A percentile compares a stretch with the other conserved stretches of the same genome.
Conservation (phyloP, 768 basidiomycete genomes). For the Antrodiella citrinella region DNA sequence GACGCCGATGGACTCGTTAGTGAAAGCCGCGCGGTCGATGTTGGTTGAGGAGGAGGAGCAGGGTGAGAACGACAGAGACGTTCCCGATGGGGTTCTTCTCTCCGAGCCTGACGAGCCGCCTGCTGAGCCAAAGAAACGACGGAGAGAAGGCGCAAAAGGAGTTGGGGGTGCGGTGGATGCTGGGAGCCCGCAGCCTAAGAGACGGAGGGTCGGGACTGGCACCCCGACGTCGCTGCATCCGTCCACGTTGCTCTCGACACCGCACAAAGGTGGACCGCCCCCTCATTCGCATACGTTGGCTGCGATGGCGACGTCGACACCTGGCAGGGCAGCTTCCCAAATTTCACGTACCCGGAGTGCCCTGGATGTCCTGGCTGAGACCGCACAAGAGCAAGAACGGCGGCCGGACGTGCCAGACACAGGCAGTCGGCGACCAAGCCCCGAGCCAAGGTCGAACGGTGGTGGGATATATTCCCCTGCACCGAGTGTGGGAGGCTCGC, state of each 20-base stretch:
- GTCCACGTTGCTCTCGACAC: neutral
- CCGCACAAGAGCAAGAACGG: conserved; percentile 31
- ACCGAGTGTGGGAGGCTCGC: too few relatives aligned
- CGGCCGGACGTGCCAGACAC: conserved; percentile 5
- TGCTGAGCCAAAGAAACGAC: too few relatives aligned
- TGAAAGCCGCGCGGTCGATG: conserved; percentile 54
- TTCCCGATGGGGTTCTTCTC: too few relatives aligned
- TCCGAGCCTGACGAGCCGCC: too few relatives aligned
- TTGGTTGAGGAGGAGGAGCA: conserved; percentile 34
- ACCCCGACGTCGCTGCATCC: neutral
- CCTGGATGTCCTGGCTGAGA: conserved; percentile 68
- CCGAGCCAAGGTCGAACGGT: neutral
- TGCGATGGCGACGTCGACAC: neutral
- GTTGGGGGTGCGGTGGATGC: neutral
- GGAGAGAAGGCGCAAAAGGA: neutral
- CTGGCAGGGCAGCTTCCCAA: neutral
- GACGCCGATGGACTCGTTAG: conserved; percentile 50
- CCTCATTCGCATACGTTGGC: neutral
- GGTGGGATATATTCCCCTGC: too few relatives aligned
- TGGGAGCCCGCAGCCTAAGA: conserved; percentile 1
- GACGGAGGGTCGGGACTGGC: conserved; percentile 1
- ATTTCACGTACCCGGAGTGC: conserved; percentile 36
- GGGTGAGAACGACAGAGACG: too few relatives aligned
- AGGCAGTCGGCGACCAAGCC: neutral
- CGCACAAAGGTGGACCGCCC: neutral